These are phyloP conservation scores for Cardiosporidium cionae DNA, from an alignment of 169 alveolate species.

Conservation along the genomic window DNA sequence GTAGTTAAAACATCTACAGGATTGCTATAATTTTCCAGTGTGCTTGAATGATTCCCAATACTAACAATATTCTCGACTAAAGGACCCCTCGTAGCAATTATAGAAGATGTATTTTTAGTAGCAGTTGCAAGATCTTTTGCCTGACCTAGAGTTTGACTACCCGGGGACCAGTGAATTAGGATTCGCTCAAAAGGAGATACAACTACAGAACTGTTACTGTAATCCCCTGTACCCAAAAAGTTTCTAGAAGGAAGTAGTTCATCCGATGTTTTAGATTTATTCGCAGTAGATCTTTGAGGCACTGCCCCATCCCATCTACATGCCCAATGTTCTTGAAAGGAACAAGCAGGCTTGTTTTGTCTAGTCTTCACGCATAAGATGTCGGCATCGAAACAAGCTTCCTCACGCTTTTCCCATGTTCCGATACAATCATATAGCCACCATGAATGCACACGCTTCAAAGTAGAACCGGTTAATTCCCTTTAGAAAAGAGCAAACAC, in stretches of 20 bases:
- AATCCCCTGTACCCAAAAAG: slow-evolving; percentile 69
- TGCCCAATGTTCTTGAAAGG: slow-evolving; percentile 80
- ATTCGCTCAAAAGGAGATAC: slow-evolving; percentile 63
- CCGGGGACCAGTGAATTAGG: slow-evolving; percentile 66
- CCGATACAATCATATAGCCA: slow-evolving; percentile 84
- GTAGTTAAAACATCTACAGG: no score
- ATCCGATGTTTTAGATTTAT: not conserved
- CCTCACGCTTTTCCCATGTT: slow-evolving; percentile 60
- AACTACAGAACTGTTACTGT: slow-evolving; percentile 70
- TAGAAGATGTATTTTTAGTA: no score
- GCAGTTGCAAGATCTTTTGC: no score
- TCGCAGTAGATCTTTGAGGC: not conserved
- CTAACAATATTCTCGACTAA: no score
- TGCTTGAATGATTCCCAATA: no score
- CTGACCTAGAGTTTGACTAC: slow-evolving; percentile 49
- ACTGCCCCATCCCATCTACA: not conserved
- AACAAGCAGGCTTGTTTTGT: slow-evolving; percentile 76
- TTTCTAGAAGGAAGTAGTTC: slow-evolving; percentile 8
- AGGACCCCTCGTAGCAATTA: no score
- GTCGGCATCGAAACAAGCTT: slow-evolving; percentile 68
- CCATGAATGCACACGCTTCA: slow-evolving; percentile 73
- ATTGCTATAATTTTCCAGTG: no score
- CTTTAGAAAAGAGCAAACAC: slow-evolving; percentile 46
- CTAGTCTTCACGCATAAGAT: slow-evolving; percentile 64
- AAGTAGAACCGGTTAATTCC: slow-evolving; percentile 21